Evolutionary conservation across 108 stramenopile species (phyloP), one percentile per base, ranked within the genome.

Genomic region (Conticribra guillardii): DNA sequence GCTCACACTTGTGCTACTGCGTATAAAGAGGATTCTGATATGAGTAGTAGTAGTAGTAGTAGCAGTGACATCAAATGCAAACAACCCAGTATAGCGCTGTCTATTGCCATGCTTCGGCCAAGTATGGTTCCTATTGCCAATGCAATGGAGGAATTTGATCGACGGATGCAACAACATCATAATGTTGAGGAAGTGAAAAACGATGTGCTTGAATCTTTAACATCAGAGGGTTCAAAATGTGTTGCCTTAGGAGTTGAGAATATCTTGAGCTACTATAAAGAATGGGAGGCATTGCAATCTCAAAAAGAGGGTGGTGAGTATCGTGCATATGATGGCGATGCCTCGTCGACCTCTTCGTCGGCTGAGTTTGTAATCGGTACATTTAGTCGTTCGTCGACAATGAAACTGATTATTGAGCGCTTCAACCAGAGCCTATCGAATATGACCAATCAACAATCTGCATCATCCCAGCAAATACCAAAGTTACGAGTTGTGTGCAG

Each of bases 81-180:
- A 31, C 53, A 69, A 14, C 55, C 37, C 26, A 61, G 29, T 23
- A 67, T 32, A 11, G 55, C 79, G 0, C 26, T 23, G 14, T 66
- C 60, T 21, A 82, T 85, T 21, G 64, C 80, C 2, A 85, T 85
- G 64, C 63, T 85, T 26, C 77, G 84, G 23, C 84, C 84, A 1
- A 73, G 64, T 49, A 85, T 85, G 84, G 81, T 85, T 7, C 61
- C 84, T 11, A 85, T 85, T 21, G 76, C 67, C 30, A 85, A 85
- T 76, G 73, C 61, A 2, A 79, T 85, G 78, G 55, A 70, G 37
- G 53, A 66, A 64, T 66, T 69, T 64, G 69, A 69, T 23, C 21
- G 58, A 69, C 44, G 55, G 31, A 19, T 54, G 50, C 2, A 49
- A 50, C 31, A 26, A 32, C 22, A 60, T 56, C 8, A 60, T 8